phyloP scores from a whole-genome alignment of 306 rosid genomes.

The Aeschynomene evenia region DNA sequence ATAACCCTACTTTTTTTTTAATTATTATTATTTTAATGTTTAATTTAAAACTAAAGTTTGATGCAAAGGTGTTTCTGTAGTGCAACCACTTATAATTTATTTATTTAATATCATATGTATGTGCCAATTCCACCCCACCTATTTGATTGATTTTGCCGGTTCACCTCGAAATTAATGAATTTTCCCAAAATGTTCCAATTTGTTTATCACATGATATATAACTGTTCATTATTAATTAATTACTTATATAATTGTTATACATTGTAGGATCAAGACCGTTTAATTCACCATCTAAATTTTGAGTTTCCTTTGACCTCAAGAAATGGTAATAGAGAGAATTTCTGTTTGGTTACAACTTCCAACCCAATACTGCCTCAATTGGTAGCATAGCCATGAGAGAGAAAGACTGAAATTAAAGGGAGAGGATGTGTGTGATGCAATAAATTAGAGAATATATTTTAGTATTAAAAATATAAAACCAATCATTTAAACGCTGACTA shows the following conservation, averaged over 20 bases:
- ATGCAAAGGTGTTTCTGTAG: constrained; percentile 20
- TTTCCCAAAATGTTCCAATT: constrained; percentile 18
- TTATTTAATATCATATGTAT: constrained; percentile 13
- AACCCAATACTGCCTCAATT: background rate
- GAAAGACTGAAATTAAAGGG: background rate
- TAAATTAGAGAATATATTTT: too few species aligned
- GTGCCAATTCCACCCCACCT: constrained; percentile 15
- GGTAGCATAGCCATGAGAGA: background rate
- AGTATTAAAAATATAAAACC: background rate
- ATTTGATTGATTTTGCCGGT: constrained; percentile 30
- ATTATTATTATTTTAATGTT: background rate
- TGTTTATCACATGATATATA: background rate
- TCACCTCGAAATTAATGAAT: constrained; percentile 25
- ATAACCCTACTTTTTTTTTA: constrained; percentile 33
- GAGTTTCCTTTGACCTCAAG: constrained; percentile 35
- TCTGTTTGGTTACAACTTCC: constrained; percentile 1
- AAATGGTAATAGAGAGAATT: constrained; percentile 12
- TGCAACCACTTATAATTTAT: constrained; percentile 19
- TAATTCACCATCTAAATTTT: constrained; percentile 17
- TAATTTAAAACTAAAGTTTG: constrained; percentile 19
- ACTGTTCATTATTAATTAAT: background rate
- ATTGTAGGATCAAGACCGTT: background rate
- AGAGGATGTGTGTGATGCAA: background rate
- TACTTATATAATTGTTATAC: background rate
- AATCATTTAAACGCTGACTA: background rate